A percentile compares a stretch with the other conserved stretches of the same genome.
phyloP scores from a whole-genome alignment of 306 rosid genomes.

The Rubus parviflorus region DNA sequence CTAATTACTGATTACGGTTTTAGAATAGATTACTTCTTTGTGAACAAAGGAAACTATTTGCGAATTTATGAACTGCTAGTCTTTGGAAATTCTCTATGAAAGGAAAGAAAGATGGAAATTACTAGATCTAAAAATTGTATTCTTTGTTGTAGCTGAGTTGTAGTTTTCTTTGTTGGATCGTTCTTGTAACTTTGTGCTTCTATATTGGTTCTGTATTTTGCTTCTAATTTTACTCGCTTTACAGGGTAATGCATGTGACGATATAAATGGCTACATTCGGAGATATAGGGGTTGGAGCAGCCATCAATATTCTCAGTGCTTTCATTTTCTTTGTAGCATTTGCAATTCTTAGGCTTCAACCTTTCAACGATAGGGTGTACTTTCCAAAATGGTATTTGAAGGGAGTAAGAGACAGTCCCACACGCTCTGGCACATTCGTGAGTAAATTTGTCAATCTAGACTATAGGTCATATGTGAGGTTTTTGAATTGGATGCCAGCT shows the following conservation, averaged over 20 bases:
- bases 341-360: slow-evolving; percentile 93
- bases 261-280: slow-evolving; percentile 65
- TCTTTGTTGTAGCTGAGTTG: background rate
- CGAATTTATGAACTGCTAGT: background rate
- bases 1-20: too few relatives aligned
- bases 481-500: slow-evolving; percentile 91
- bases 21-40: background rate
- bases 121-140: background rate
- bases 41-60: background rate
- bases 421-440: slow-evolving; percentile 63
- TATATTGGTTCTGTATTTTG: background rate
- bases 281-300: slow-evolving; percentile 81
- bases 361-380: slow-evolving; percentile 91
- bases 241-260: slow-evolving; percentile 37
- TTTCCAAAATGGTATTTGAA: slow-evolving; percentile 94
- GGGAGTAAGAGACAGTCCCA: slow-evolving; percentile 79
- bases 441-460: slow-evolving; percentile 83
- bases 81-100: background rate
- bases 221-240: slow-evolving; percentile 4
- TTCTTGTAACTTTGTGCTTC: background rate
- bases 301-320: slow-evolving; percentile 70
- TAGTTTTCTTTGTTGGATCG: background rate
- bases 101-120: background rate
- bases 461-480: slow-evolving; percentile 67
- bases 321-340: slow-evolving; percentile 69